Percentiles rank a stretch among this genome's conserved stretches.
phyloP scores from a whole-genome alignment of 768 basidiomycete genomes.

The Pleurotus sapidus region DNA sequence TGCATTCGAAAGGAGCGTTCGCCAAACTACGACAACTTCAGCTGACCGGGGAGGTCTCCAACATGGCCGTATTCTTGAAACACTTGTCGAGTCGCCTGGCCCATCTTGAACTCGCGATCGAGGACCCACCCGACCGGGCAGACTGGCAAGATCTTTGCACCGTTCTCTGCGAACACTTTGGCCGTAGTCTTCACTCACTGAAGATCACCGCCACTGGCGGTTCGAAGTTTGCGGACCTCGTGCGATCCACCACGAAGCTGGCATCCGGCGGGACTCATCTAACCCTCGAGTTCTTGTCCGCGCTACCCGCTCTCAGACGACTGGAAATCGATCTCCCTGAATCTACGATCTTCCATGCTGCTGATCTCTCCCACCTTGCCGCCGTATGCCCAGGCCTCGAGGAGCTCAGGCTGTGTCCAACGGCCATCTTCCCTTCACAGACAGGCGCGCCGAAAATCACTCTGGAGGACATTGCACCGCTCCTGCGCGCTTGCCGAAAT shows the following conservation, averaged over 20 bases:
- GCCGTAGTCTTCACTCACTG: slow-evolving; percentile 54
- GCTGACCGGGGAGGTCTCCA: slow-evolving; percentile 67
- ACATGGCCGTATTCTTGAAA: slow-evolving; percentile 69
- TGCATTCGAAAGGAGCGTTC: slow-evolving; percentile 55
- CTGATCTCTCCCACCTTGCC: slow-evolving; percentile 58
- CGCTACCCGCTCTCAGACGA: slow-evolving; percentile 53
- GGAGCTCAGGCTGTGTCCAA: slow-evolving; percentile 62
- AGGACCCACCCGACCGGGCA: slow-evolving; percentile 70
- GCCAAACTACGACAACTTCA: slow-evolving; percentile 55
- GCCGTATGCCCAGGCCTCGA: slow-evolving; percentile 67
- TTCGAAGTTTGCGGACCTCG: slow-evolving; percentile 78
- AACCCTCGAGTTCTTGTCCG: slow-evolving; percentile 54
- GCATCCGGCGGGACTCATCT: slow-evolving; percentile 61
- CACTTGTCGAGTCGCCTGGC: slow-evolving; percentile 64
- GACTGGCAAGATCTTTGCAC: slow-evolving; percentile 75
- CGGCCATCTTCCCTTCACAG: slow-evolving; percentile 59
- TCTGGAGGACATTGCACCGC: slow-evolving; percentile 57
- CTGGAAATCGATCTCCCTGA: slow-evolving; percentile 80
- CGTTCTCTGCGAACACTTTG: slow-evolving; percentile 62
- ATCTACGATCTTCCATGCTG: slow-evolving; percentile 60
- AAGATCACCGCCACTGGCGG: slow-evolving; percentile 64
- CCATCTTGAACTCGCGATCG: slow-evolving; percentile 73
- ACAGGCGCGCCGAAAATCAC: slow-evolving; percentile 54
- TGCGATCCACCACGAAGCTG: slow-evolving; percentile 68
- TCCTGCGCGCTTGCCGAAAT: slow-evolving; percentile 55